phyloP scores from a whole-genome alignment of 2,329 filamentous ascomycete species.

The Parascedosporium putredinis region DNA sequence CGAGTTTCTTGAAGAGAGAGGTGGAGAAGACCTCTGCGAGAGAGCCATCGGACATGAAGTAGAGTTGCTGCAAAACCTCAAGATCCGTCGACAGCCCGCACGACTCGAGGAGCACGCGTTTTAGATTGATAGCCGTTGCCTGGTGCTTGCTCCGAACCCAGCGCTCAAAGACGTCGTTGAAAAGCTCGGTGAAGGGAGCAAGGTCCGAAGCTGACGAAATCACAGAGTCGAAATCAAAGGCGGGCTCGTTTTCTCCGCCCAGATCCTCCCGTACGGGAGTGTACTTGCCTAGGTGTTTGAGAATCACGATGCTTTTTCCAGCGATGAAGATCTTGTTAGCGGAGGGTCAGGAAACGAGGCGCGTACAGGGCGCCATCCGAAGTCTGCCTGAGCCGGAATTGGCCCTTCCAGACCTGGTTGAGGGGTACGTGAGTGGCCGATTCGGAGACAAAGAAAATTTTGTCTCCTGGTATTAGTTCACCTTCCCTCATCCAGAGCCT shows the following conservation, averaged over 20 bases:
- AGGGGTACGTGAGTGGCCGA: constrained; percentile 44
- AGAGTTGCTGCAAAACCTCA: constrained; percentile 59
- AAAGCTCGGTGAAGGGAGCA: constrained; percentile 64
- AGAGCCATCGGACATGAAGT: constrained; percentile 66
- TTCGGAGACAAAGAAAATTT: constrained; percentile 65
- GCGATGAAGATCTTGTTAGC: constrained; percentile 69
- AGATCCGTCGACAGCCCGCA: constrained; percentile 59
- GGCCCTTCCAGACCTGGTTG: constrained; percentile 63
- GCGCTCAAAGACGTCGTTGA: constrained; percentile 58
- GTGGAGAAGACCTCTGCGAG: constrained; percentile 55
- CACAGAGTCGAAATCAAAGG: constrained; percentile 46
- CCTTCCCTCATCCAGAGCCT: constrained; percentile 78
- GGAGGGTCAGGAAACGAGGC: constrained; percentile 62
- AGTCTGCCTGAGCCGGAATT: constrained; percentile 57
- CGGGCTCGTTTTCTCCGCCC: constrained; percentile 24
- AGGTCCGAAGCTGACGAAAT: constrained; percentile 38
- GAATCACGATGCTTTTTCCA: constrained; percentile 77
- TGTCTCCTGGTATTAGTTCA: constrained; percentile 52
- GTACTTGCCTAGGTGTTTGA: constrained; percentile 59
- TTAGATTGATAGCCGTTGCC: constrained; percentile 56
- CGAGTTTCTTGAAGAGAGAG: constrained; percentile 65
- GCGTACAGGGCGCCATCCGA: constrained; percentile 52
- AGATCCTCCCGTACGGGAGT: constrained; percentile 19
- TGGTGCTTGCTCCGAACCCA: constrained; percentile 71
- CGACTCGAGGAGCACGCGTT: constrained; percentile 53